These are phyloP conservation scores for Orbilia blumenaviensis DNA, from an alignment of 2,329 filamentous ascomycete species.

Conservation along the genomic window DNA sequence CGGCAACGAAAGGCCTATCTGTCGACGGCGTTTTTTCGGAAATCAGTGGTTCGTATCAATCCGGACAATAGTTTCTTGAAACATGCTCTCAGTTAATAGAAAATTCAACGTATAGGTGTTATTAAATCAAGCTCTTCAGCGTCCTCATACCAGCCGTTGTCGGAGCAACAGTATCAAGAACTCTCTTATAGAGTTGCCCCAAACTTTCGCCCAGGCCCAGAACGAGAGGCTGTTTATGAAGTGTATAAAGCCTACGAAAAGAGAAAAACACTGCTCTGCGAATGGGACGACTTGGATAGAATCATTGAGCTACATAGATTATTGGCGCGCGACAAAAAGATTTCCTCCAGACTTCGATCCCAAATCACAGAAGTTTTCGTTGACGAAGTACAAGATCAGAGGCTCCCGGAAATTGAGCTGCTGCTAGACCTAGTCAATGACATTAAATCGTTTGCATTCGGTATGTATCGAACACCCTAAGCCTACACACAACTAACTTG, in stretches of 20 bases:
- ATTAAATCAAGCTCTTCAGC: conserved; percentile 11
- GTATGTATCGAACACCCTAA: background rate
- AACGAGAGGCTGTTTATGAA: conserved; percentile 20
- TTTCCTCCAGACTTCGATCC: background rate
- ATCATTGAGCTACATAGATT: background rate
- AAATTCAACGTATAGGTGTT: background rate
- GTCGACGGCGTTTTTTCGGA: conserved; percentile 27
- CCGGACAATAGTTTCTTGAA: background rate
- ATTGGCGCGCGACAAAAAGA: background rate
- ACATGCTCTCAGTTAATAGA: background rate
- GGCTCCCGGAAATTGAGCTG: conserved; percentile 31
- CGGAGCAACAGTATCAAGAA: conserved; percentile 1
- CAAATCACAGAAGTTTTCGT: conserved; percentile 37
- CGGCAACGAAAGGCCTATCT: conserved; percentile 1
- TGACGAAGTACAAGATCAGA: conserved; percentile 38
- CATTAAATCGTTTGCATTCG: conserved; percentile 15
- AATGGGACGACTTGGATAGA: conserved; percentile 42
- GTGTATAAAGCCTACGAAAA: conserved; percentile 25
- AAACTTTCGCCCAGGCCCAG: conserved; percentile 2
- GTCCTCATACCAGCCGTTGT: background rate
- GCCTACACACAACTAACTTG: background rate
- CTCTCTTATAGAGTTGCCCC: conserved; percentile 14
- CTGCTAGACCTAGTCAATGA: conserved; percentile 22
- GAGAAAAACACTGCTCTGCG: conserved; percentile 12
- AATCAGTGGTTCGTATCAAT: conserved; percentile 3